Percentiles rank a stretch among this genome's conserved stretches.
Conservation (phyloP, 2,329 filamentous ascomycete species). For the Penicillium sp. region DNA sequence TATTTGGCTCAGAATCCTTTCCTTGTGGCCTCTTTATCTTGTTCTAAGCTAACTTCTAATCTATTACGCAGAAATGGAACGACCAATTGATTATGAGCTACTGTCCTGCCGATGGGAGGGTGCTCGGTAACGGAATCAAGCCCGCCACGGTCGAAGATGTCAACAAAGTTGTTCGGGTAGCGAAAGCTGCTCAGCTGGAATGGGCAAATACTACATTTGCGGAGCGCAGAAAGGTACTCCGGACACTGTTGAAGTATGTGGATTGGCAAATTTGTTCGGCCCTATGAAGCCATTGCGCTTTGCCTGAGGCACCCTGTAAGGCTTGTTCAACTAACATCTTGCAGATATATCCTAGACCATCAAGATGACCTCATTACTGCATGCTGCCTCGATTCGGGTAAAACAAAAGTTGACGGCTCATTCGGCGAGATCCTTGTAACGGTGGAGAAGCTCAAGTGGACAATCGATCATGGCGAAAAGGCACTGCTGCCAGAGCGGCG, state of each 20-base stretch:
- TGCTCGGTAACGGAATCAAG: slow-evolving; percentile 65
- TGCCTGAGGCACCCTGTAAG: background rate
- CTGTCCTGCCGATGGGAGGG: slow-evolving; percentile 81
- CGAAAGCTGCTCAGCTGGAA: slow-evolving; percentile 68
- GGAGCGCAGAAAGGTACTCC: slow-evolving; percentile 74
- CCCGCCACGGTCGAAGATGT: slow-evolving; percentile 74
- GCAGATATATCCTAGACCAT: slow-evolving; percentile 74
- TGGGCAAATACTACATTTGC: slow-evolving; percentile 78
- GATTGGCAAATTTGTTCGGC: background rate
- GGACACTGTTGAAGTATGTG: slow-evolving; percentile 67
- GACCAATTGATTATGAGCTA: slow-evolving; percentile 43
- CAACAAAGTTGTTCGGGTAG: slow-evolving; percentile 72
- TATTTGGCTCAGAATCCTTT: background rate
- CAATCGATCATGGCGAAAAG: slow-evolving; percentile 81
- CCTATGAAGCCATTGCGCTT: background rate
- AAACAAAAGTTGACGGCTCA: slow-evolving; percentile 91
- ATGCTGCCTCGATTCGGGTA: slow-evolving; percentile 89
- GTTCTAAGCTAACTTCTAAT: slow-evolving; percentile 14
- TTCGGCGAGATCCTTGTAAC: slow-evolving; percentile 95
- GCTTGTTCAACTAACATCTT: background rate
- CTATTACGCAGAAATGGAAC: slow-evolving; percentile 37
- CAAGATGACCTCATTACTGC: slow-evolving; percentile 82
- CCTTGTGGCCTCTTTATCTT: background rate
- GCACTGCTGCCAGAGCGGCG: slow-evolving; percentile 69
- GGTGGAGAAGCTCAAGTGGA: slow-evolving; percentile 92